Evolutionary conservation across 768 basidiomycete genomes (phyloP).

Genomic region (Phlebiopsis flavidoalba): DNA sequence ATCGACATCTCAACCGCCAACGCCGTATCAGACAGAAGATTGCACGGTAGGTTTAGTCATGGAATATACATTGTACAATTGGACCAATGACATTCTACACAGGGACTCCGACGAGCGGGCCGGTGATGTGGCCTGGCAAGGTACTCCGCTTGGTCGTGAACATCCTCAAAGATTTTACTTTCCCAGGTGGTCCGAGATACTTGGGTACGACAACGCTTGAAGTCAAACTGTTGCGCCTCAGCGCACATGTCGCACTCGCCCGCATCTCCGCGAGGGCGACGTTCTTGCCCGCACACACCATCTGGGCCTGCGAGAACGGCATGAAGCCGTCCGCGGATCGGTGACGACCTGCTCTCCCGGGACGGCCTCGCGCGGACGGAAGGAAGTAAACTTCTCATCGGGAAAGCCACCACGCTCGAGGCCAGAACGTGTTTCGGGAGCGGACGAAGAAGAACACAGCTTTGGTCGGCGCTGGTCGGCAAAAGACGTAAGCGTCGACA

Average conservation of each 20-base stretch:
- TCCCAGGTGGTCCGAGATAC: constrained; percentile 8
- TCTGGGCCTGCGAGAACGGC: constrained; percentile 11
- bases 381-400: constrained; percentile 7
- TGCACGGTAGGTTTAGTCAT: neutral
- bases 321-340: constrained; percentile 10
- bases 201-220: constrained; percentile 11
- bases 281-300: constrained; percentile 12
- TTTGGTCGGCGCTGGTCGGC: constrained; percentile 16
- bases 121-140: constrained; percentile 5
- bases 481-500: constrained; percentile 11
- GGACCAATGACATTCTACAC: neutral
- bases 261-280: constrained; percentile 14
- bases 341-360: neutral
- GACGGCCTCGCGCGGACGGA: constrained; percentile 5
- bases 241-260: constrained; percentile 3
- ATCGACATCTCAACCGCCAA: constrained; percentile 3
- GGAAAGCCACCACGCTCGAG: constrained; percentile 21
- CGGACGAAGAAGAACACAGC: constrained; percentile 20
- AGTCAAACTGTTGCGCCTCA: constrained; percentile 13
- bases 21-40: neutral
- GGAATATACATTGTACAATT: neutral
- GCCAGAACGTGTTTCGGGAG: constrained; percentile 17
- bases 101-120: neutral
- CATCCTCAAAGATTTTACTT: constrained; percentile 1
- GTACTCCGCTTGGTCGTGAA: constrained; percentile 9